phyloP scores from a whole-genome alignment of 495 filamentous ascomycete genomes.

The Cetradonia linearis region DNA sequence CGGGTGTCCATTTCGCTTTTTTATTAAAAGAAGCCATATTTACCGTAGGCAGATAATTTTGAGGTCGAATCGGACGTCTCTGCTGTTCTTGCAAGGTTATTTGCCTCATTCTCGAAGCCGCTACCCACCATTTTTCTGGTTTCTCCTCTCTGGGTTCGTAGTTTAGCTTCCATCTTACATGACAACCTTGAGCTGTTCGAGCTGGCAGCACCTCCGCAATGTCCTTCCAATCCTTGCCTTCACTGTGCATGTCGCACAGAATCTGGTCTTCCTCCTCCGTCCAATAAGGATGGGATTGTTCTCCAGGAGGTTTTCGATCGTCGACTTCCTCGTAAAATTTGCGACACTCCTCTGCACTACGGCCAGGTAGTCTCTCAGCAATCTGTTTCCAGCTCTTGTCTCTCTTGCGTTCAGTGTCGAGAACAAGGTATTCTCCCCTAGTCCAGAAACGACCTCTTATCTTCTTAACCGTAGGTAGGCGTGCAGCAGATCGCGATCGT shows the following conservation, averaged over 20 bases:
- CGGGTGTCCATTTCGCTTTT: no score
- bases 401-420: not conserved
- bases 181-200: not conserved
- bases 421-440: not conserved
- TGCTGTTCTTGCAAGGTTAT: no score
- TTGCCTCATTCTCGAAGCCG: no score
- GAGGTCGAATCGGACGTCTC: no score
- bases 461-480: no score
- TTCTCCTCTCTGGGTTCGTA: not conserved
- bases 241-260: not conserved
- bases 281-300: not conserved
- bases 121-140: not conserved
- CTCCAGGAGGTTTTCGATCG: not conserved
- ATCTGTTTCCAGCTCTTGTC: not conserved
- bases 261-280: not conserved
- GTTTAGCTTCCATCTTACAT: not conserved
- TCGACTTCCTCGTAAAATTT: not conserved
- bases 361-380: not conserved
- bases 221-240: not conserved
- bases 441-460: not conserved
- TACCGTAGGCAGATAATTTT: no score
- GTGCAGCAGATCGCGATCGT: no score
- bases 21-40: no score
- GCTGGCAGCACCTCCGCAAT: not conserved
- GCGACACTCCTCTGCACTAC: not conserved